Evolutionary conservation across 495 filamentous ascomycete species (phyloP).

Genomic region (Podospora appendiculata): DNA sequence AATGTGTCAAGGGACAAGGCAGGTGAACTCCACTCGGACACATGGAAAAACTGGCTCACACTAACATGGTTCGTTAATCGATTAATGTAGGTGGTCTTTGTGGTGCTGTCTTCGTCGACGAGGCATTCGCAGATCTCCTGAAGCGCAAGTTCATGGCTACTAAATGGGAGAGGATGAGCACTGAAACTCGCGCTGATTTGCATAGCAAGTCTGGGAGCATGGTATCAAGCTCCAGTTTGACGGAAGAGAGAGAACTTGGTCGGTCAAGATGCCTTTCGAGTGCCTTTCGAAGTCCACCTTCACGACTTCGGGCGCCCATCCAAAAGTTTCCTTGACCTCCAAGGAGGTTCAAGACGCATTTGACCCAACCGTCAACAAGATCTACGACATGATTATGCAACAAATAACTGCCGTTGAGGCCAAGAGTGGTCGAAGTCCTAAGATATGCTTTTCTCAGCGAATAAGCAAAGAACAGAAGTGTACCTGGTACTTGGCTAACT

Average conservation of each 20-base stretch:
- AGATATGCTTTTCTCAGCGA: slow-evolving; percentile 3
- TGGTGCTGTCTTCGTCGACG: slow-evolving; percentile 14
- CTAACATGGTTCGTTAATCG: too few species aligned
- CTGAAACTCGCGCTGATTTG: neutral
- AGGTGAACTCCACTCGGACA: too few species aligned
- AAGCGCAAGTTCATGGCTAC: neutral
- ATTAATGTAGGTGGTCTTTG: slow-evolving; percentile 6
- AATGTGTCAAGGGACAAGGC: slow-evolving; percentile 10
- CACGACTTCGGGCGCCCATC: neutral
- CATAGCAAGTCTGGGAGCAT: slow-evolving; percentile 5
- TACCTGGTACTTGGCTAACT: neutral
- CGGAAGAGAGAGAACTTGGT: neutral
- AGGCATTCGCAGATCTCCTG: slow-evolving; percentile 1
- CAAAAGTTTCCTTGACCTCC: neutral
- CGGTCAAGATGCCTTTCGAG: neutral
- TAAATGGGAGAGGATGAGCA: neutral
- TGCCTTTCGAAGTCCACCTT: neutral
- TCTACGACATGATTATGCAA: neutral
- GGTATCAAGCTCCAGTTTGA: slow-evolving; percentile 9
- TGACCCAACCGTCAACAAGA: neutral
- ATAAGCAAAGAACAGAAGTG: neutral
- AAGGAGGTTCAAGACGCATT: neutral
- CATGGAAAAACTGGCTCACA: too few species aligned
- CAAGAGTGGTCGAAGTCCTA: neutral
- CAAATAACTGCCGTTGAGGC: neutral